phyloP scores from a whole-genome alignment of 2,329 filamentous ascomycete species.

The Hyphodiscus sp. region DNA sequence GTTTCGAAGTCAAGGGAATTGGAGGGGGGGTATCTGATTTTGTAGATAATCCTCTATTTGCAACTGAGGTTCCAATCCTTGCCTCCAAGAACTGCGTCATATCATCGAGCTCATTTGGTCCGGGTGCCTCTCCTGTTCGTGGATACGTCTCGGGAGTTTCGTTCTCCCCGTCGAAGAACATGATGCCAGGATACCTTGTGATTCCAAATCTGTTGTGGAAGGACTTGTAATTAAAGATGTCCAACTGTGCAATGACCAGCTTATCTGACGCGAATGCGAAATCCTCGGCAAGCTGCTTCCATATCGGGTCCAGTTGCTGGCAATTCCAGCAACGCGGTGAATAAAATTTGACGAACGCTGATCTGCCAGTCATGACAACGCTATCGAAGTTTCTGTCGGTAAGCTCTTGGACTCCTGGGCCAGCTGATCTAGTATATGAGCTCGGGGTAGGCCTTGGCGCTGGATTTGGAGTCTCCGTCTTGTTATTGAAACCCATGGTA shows the following conservation, averaged over 20 bases:
- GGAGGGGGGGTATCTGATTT: constrained; percentile 23
- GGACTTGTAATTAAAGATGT: constrained; percentile 77
- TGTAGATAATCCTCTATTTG: constrained; percentile 11
- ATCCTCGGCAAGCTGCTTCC: constrained; percentile 76
- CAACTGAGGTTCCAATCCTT: constrained; percentile 18
- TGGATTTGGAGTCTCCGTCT: constrained; percentile 17
- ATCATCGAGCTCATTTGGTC: constrained; percentile 4
- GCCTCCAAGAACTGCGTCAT: constrained; percentile 23
- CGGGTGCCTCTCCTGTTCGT: constrained; percentile 6
- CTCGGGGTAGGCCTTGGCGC: constrained; percentile 12
- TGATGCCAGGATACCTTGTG: constrained; percentile 86
- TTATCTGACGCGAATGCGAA: constrained; percentile 64
- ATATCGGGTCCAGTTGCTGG: constrained; percentile 83
- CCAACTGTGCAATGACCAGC: constrained; percentile 87
- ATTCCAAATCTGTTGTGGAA: constrained; percentile 69
- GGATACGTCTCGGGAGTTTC: constrained; percentile 19
- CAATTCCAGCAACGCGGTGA: constrained; percentile 97
- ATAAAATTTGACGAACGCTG: constrained; percentile 94
- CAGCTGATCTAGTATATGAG: constrained; percentile 5
- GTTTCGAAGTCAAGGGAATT: constrained; percentile 26
- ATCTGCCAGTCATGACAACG: constrained; percentile 83
- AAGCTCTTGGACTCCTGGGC: constrained; percentile 65
- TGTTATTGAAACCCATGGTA: constrained; percentile 23
- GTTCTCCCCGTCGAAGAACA: constrained; percentile 60
- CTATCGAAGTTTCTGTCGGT: constrained; percentile 83